These are phyloP conservation scores for Pleodorina starrii DNA, from an alignment of 139 green algal species.

Conservation along the genomic window DNA sequence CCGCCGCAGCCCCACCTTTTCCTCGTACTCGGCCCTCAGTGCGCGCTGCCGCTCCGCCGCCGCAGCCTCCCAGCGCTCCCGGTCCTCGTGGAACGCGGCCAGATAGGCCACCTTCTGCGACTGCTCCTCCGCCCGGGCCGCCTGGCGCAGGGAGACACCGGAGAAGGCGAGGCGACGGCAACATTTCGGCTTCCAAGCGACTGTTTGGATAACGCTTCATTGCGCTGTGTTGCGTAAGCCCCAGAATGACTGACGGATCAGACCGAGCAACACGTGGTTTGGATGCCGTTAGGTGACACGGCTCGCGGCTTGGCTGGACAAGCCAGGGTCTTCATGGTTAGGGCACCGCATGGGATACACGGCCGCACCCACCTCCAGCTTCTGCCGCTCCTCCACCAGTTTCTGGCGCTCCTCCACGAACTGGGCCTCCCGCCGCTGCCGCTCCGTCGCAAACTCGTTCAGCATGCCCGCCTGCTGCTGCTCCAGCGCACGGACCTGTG, in stretches of 20 bases:
- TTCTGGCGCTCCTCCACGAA: slow-evolving; percentile 34
- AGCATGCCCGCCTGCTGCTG: slow-evolving; percentile 42
- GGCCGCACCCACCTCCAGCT: slow-evolving; percentile 11
- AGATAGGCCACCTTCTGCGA: slow-evolving; percentile 9
- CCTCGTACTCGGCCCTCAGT: neutral
- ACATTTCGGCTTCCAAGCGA: too few species aligned
- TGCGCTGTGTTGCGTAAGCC: too few species aligned
- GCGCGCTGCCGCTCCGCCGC: neutral
- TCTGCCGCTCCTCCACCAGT: slow-evolving; percentile 29
- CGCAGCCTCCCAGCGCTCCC: slow-evolving; percentile 23
- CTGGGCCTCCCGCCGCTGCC: slow-evolving; percentile 38
- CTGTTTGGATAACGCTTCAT: too few species aligned
- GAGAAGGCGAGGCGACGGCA: too few species aligned
- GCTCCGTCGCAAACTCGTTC: slow-evolving; percentile 10
- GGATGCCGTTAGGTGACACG: too few species aligned
- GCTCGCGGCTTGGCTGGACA: too few species aligned
- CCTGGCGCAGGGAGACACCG: too few species aligned
- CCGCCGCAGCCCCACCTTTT: slow-evolving; percentile 1
- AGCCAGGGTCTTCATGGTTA: too few species aligned
- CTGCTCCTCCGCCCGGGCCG: neutral
- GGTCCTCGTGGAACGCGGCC: slow-evolving; percentile 30
- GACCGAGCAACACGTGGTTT: too few species aligned
- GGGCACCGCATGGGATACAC: too few species aligned
- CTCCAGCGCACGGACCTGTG: slow-evolving; percentile 18
- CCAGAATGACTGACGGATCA: too few species aligned